Base-by-base conservation (phyloP, 2,329 filamentous ascomycete species). In the Colletotrichum coccodes region DNA sequence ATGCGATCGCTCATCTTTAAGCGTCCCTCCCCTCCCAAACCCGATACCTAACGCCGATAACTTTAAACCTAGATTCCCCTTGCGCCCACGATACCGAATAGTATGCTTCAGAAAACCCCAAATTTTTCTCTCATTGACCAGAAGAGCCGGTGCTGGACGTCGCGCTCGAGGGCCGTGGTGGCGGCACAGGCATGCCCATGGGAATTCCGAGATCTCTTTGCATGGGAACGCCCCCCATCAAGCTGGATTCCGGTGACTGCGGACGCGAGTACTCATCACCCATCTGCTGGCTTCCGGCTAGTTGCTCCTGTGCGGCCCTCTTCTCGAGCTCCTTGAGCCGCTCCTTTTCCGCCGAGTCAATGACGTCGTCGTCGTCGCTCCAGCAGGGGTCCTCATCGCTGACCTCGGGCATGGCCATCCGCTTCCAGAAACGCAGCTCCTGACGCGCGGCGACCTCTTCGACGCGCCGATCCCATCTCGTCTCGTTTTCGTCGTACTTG, bases 361-460 rank as follows among this genome's bases (percentile, higher is more conserved):
- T 83, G 26, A 91, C 77, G 72, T 91, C 89, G 73, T 91, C 89
- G 71, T 91, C 89, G 65, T 88, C 88, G 74, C 88, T 91, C 84
- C 88, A 90, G 75, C 84, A 89, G 2, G 85, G 82, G 57, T 90
- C 88, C 47, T 90, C 86, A 28, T 90, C 88, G 9, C 84, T 79
- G 42, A 91, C 77, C 64, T 88, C 84, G 11, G 88, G 88, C 84
- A 91, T 86, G 16, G 89, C 89, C 82, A 91, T 84, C 47, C 89
- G 82, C 79, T 91, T 91, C 89, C 89, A 92, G 77, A 89, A 90
- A 2, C 89, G 82, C 61, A 90, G 75, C 77, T 91, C 88, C 76
- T 90, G 88, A 4, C 86, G 83, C 49, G 81, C 77, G 6, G 86
- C 85, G 57, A 82, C 83, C 54, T 85, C 83, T 44, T 88, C 82